Evolutionary conservation across 495 filamentous ascomycete genomes (phyloP).

Genomic region (Talaromyces liani): DNA sequence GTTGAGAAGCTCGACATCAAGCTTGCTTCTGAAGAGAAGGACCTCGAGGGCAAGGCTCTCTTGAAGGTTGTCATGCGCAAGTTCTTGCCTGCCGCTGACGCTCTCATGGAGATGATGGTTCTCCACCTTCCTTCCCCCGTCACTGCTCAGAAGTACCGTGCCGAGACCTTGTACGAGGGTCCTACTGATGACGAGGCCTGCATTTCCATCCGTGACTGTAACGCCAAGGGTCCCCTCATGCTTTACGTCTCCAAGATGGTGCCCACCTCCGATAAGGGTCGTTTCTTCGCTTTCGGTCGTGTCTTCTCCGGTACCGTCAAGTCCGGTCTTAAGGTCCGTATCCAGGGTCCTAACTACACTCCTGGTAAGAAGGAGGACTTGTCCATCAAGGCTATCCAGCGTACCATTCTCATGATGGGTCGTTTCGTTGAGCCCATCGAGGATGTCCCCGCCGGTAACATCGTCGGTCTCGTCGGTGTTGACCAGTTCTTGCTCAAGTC

Average conservation of each 20-base stretch:
- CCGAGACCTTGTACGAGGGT: constrained; percentile 98
- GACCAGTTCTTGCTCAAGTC: constrained; percentile 99
- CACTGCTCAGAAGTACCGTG: constrained; percentile 96
- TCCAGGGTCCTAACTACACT: constrained; percentile 98
- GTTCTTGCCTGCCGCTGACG: constrained; percentile 96
- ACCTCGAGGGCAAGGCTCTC: constrained; percentile 91
- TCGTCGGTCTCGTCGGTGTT: constrained; percentile 97
- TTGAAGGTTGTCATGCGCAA: constrained; percentile 98
- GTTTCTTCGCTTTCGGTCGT: constrained; percentile 99
- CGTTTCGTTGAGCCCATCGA: constrained; percentile 98
- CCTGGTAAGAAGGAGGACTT: constrained; percentile 98
- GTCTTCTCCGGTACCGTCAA: constrained; percentile 97
- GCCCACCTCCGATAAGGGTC: constrained; percentile 97
- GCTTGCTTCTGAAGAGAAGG: constrained; percentile 77
- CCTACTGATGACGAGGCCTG: constrained; percentile 83
- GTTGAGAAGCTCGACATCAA: constrained; percentile 90
- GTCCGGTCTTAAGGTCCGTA: constrained; percentile 98
- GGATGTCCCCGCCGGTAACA: constrained; percentile 98
- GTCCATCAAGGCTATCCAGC: constrained; percentile 99
- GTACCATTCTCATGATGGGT: constrained; percentile 99
- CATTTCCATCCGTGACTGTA: constrained; percentile 96
- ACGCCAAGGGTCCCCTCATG: constrained; percentile 97
- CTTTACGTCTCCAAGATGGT: constrained; percentile 99
- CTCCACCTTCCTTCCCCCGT: constrained; percentile 95
- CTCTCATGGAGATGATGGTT: constrained; percentile 99